These are phyloP conservation scores for Rhizoclosmatium globosum DNA, from an alignment of 192 early-diverging fungal species.

Conservation along the genomic window DNA sequence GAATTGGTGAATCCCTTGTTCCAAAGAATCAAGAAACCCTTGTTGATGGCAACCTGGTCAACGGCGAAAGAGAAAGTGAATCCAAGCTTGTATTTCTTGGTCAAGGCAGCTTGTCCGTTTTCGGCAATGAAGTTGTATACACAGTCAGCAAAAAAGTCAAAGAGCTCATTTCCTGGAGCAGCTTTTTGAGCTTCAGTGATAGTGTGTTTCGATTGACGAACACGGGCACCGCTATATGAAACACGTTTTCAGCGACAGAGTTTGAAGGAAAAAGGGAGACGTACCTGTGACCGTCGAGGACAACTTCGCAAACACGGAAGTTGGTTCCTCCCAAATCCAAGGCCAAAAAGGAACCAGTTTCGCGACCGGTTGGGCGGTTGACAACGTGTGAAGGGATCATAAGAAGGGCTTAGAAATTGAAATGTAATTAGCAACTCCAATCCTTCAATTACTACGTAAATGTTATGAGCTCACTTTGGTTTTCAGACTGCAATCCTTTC, in stretches of 20 bases:
- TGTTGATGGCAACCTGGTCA: conserved; percentile 69
- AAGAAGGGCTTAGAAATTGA: conserved; percentile 30
- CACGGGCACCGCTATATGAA: conserved; percentile 53
- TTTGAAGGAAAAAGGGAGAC: background rate
- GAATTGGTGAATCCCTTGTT: conserved; percentile 88
- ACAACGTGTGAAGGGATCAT: conserved; percentile 95
- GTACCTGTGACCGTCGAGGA: conserved; percentile 75
- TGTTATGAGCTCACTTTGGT: conserved; percentile 25
- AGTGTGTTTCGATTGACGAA: conserved; percentile 76
- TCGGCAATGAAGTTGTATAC: conserved; percentile 75
- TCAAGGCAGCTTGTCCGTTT: background rate
- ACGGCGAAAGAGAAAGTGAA: conserved; percentile 98
- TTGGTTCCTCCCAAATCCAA: conserved; percentile 93
- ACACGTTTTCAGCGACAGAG: background rate
- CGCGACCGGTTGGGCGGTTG: conserved; percentile 78
- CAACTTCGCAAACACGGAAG: conserved; percentile 86
- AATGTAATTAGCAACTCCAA: background rate
- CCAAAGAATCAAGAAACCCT: conserved; percentile 58
- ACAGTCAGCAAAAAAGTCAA: conserved; percentile 93
- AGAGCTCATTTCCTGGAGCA: conserved; percentile 72
- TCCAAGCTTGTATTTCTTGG: conserved; percentile 55
- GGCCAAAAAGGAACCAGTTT: conserved; percentile 87
- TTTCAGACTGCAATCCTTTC: conserved; percentile 44
- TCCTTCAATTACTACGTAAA: background rate
- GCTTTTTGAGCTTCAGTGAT: conserved; percentile 82